Base-by-base conservation (phyloP, 768 basidiomycete species). In the Leccinum broughii region DNA sequence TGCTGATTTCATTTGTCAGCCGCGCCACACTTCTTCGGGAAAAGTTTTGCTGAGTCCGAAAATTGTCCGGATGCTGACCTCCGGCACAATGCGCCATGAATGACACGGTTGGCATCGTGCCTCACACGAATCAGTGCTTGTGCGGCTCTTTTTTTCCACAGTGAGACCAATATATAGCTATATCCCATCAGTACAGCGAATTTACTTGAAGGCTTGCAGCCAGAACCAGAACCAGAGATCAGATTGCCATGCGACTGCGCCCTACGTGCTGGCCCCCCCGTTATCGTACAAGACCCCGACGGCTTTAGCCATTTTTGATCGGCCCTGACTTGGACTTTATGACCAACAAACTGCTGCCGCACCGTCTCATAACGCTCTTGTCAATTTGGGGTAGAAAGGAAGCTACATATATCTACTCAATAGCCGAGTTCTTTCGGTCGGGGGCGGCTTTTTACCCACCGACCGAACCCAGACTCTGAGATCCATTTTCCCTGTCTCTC, bases 391-490 rank as follows among this genome's bases (percentile, higher is more conserved):
- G 39, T 35, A 51, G 57, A 55, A 60, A 46, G 9, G 52, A 59
- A 63, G 35, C 66, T 62, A 34, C 32, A 34, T 34, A 60, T 65
- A 67, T 67, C 62, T 60, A 64, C 28, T 64, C 49, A 13, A 54
- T n/a, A 32, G 24, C 44, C 39, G 51, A 32, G 49, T 55, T 51
- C 48, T 20, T 39, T 59, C 44, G 34, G 30, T 17, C 56, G 48
- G n/a, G 50, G 35, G 35, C 49, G 26, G 57, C 48, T 58, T 64
- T 66, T 71, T 67, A 64, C 68, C 66, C 69, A 63, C 62, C 60
- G 20, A 44, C 55, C 39, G 5, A 4, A 51, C 37, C 39, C 51
- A 51, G 54, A 35, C 56, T 35, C 28, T 46, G 20, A 46, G n/a
- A 46, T 46, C 44, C n/a, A 37, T 39, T 60, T 22, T 55, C 46